Conservation (phyloP, 2,329 filamentous ascomycete genomes). For the Aurifilum marmelostoma region DNA sequence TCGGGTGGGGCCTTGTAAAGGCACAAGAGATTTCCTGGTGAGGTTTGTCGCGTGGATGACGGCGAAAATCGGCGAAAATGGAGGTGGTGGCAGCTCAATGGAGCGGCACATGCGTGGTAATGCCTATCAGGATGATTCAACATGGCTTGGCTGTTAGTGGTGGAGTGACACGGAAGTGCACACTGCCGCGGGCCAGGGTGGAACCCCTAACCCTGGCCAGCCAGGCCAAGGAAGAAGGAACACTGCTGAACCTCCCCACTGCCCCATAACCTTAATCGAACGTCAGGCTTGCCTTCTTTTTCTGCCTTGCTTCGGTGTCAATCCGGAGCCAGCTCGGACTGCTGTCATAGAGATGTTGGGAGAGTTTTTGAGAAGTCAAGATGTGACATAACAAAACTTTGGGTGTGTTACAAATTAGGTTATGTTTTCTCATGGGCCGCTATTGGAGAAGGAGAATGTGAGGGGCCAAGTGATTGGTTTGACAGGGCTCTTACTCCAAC, state of each 20-base stretch:
- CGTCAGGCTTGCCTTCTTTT: conserved; percentile 1
- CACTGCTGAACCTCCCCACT: neutral
- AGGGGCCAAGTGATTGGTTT: neutral
- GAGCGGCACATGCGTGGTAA: neutral
- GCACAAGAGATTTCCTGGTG: neutral
- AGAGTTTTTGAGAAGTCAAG: neutral
- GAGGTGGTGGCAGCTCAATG: neutral
- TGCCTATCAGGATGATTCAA: neutral
- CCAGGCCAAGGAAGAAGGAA: neutral
- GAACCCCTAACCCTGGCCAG: conserved; percentile 20
- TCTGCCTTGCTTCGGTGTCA: neutral
- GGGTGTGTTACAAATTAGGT: too few relatives aligned
- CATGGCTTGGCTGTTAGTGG: neutral
- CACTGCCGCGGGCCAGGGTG: neutral
- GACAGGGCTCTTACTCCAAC: neutral
- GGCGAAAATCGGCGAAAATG: neutral
- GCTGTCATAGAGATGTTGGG: neutral
- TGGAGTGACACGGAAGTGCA: neutral
- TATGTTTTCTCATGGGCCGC: too few relatives aligned
- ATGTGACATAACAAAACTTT: too few relatives aligned
- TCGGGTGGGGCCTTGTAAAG: neutral
- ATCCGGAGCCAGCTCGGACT: neutral
- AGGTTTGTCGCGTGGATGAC: conserved; percentile 12
- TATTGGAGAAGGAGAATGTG: neutral
- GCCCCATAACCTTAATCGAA: conserved; percentile 24